Evolutionary conservation across 352 stramenopile species (phyloP).

Genomic region (Phytophthora podocarpi): DNA sequence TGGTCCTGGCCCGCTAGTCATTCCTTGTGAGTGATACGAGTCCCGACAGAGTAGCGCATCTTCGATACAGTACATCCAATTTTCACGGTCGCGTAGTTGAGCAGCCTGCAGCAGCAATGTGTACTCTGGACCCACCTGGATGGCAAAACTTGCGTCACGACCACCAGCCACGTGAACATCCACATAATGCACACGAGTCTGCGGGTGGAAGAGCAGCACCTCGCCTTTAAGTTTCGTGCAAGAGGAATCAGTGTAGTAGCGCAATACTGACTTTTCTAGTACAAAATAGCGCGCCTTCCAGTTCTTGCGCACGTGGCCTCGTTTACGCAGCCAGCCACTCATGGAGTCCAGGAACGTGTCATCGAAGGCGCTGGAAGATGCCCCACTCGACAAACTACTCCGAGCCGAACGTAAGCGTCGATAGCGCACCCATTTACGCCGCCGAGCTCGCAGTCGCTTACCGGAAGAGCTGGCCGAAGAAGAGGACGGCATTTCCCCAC

Average conservation of each 20-base stretch:
- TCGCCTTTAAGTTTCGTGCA: conserved; percentile 69
- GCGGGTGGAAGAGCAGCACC: conserved; percentile 79
- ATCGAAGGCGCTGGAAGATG: conserved; percentile 53
- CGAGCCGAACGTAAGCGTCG: conserved; percentile 39
- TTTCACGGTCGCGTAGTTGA: conserved; percentile 64
- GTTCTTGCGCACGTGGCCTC: conserved; percentile 76
- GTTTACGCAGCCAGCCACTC: conserved; percentile 72
- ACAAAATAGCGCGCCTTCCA: conserved; percentile 84
- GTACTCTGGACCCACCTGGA: conserved; percentile 67
- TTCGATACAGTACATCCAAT: conserved; percentile 85
- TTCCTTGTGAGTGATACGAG: conserved; percentile 56
- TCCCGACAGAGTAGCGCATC: conserved; percentile 74
- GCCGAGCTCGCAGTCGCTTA: conserved; percentile 53
- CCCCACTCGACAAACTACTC: not conserved
- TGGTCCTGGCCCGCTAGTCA: conserved; percentile 19
- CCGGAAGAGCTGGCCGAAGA: conserved; percentile 31
- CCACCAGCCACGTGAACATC: conserved; percentile 62
- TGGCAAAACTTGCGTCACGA: conserved; percentile 62
- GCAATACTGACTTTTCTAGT: conserved; percentile 64
- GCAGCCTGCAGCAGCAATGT: conserved; percentile 64
- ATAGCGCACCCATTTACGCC: conserved; percentile 75
- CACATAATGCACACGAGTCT: conserved; percentile 69
- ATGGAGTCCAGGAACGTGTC: conserved; percentile 76
- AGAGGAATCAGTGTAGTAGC: conserved; percentile 65
- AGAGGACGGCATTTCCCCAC: conserved; percentile 26